Conservation (phyloP, 345 rosid species). For the Populus tremula region DNA sequence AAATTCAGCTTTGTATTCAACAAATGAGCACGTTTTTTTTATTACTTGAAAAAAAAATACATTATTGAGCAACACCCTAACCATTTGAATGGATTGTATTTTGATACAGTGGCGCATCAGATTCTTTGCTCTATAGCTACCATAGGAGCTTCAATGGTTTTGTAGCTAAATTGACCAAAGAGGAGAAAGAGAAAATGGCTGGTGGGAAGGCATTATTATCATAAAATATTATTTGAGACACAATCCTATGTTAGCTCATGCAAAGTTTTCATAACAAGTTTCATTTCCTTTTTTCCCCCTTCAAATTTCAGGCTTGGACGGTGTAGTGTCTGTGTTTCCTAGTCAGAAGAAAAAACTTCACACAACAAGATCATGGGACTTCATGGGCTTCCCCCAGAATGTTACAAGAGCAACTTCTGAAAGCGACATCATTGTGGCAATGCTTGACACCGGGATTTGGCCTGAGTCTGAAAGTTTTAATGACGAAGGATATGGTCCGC, state of each 20-base stretch:
- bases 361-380: constrained; percentile 58
- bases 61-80: neutral
- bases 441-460: constrained; percentile 55
- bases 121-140: constrained; percentile 42
- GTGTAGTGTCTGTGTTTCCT: constrained; percentile 54
- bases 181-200: constrained; percentile 29
- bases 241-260: neutral
- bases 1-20: neutral
- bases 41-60: too few species aligned
- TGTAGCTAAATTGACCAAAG: constrained; percentile 42
- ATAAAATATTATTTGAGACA: neutral
- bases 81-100: neutral
- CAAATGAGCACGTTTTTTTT: too few species aligned
- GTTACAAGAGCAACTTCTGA: constrained; percentile 30
- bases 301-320: constrained; percentile 36
- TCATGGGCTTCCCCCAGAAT: constrained; percentile 44
- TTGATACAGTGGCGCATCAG: constrained; percentile 33
- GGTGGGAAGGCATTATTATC: neutral
- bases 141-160: constrained; percentile 54
- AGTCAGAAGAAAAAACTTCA: constrained; percentile 42
- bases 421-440: constrained; percentile 41
- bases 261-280: neutral
- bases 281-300: neutral
- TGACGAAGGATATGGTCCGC: constrained; percentile 41
- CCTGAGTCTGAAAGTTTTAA: constrained; percentile 45